A percentile compares a stretch with the other conserved stretches of the same genome.
phyloP scores from a whole-genome alignment of 495 filamentous ascomycete genomes.

The Recurvomyces mirabilis region DNA sequence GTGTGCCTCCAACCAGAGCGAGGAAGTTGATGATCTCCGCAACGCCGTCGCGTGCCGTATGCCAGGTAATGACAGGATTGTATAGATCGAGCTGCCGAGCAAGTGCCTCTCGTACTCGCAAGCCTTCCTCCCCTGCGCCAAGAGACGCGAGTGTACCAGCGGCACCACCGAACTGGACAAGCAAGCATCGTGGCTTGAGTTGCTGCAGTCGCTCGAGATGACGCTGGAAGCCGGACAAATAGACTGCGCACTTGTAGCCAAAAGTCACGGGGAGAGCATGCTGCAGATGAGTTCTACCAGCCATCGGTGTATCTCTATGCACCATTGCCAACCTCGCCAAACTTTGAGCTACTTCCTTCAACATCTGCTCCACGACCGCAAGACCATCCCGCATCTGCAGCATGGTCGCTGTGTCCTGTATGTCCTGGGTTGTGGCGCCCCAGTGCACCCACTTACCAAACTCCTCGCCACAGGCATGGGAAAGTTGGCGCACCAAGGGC shows the following conservation, averaged over 20 bases:
- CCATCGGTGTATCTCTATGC: slow-evolving; percentile 41
- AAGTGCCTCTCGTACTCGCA: slow-evolving; percentile 36
- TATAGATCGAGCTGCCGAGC: slow-evolving; percentile 25
- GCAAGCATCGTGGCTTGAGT: slow-evolving; percentile 15
- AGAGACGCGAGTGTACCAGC: slow-evolving; percentile 24
- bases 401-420: slow-evolving; percentile 41
- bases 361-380: slow-evolving; percentile 32
- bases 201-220: slow-evolving; percentile 18
- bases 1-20: slow-evolving; percentile 37
- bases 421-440: slow-evolving; percentile 48
- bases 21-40: slow-evolving; percentile 42
- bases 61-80: slow-evolving; percentile 40
- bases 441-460: slow-evolving; percentile 43
- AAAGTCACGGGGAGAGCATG: slow-evolving; percentile 31
- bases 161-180: slow-evolving; percentile 24
- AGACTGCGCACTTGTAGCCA: slow-evolving; percentile 23
- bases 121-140: slow-evolving; percentile 25
- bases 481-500: slow-evolving; percentile 39
- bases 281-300: slow-evolving; percentile 42
- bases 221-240: slow-evolving; percentile 20
- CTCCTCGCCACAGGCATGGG: slow-evolving; percentile 32
- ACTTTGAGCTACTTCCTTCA: slow-evolving; percentile 30
- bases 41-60: slow-evolving; percentile 37
- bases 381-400: slow-evolving; percentile 41
- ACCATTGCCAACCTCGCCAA: slow-evolving; percentile 31